Base-by-base conservation (phyloP, 2,329 filamentous ascomycete species). In the Alternaria tenuissima region DNA sequence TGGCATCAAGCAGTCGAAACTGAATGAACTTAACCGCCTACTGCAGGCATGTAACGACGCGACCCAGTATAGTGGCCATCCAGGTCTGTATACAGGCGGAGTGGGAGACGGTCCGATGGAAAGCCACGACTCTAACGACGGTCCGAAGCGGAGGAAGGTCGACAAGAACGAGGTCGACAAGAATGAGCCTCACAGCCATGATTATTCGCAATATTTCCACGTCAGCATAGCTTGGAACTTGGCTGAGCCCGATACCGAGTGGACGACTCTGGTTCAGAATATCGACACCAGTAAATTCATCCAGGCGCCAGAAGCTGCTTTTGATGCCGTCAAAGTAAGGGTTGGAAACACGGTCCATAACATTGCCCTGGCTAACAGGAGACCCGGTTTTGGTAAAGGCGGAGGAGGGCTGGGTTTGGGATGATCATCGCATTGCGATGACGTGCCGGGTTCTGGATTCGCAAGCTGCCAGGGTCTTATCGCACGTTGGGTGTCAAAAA, bases 191-290 rank as follows among this genome's bases (percentile, higher is more conserved):
- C 36, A 41, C n/a, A 20, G 52, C 34, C 5, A 52, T 52, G 36
- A 59, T 39, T 57, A 83, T 55, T 84, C 84, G 5, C 77, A 83
- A 49, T 87, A 86, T 22, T 97, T 97, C 73, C 95, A 99, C 78
- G 81, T 98, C 61, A 97, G 93, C 46, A 87, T 99, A 57, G 95
- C 90, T 0, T 98, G 94, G 95, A 90, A 75, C 44, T 65, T 80
- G 24, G 54, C 60, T 11, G 72, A 75, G 54, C 75, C 76, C 7
- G 65, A 63, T 18, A 46, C 67, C 9, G 69, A 70, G 36, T 76
- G 68, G 68, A 56, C 68, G 8, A 56, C 60, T 39, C 38, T 76
- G 34, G 63, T 76, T 2, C 52, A 67, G 42, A n/a, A 51, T 42
- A 63, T 76, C 24, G 64, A 73, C 41, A 59, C 75, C 16, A 57